A percentile compares a stretch with the other conserved stretches of the same genome.
These are phyloP conservation scores for Sclerotinia nivalis DNA, from an alignment of 2,329 filamentous ascomycete species.

Conservation along the genomic window DNA sequence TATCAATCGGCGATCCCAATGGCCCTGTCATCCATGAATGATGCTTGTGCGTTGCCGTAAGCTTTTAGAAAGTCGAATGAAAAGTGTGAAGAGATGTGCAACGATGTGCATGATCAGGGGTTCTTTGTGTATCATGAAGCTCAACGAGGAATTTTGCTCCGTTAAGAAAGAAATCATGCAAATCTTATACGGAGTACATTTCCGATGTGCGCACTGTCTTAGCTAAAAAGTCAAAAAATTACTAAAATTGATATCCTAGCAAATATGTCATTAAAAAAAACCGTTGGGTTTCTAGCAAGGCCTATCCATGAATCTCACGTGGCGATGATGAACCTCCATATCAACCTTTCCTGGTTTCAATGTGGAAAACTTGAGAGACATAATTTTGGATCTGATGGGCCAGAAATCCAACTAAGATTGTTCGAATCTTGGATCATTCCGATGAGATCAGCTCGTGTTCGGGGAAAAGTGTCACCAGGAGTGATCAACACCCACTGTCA, in stretches of 20 bases:
- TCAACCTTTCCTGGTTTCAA: neutral
- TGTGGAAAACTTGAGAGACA: neutral
- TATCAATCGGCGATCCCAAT: slow-evolving; percentile 20
- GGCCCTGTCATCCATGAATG: slow-evolving; percentile 1
- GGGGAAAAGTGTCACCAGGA: slow-evolving; percentile 9
- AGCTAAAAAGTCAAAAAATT: neutral
- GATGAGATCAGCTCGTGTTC: slow-evolving; percentile 19
- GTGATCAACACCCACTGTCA: neutral
- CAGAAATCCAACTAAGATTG: neutral
- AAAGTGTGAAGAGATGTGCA: slow-evolving; percentile 13
- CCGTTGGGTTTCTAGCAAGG: slow-evolving; percentile 22
- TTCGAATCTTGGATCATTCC: slow-evolving; percentile 11
- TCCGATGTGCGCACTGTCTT: neutral
- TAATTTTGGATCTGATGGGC: neutral
- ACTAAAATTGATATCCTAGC: neutral
- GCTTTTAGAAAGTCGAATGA: slow-evolving; percentile 9
- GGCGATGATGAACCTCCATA: slow-evolving; percentile 17
- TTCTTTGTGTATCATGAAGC: slow-evolving; percentile 16
- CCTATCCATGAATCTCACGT: slow-evolving; percentile 24
- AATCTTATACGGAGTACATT: neutral
- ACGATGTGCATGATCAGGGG: slow-evolving; percentile 21
- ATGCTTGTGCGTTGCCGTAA: slow-evolving; percentile 18
- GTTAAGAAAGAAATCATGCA: neutral
- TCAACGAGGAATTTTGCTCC: slow-evolving; percentile 20
- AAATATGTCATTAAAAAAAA: slow-evolving; percentile 12